A percentile compares a stretch with the other conserved stretches of the same genome.
Conservation (phyloP, 176 grass and related monocot species). For the Pharus latifolius region DNA sequence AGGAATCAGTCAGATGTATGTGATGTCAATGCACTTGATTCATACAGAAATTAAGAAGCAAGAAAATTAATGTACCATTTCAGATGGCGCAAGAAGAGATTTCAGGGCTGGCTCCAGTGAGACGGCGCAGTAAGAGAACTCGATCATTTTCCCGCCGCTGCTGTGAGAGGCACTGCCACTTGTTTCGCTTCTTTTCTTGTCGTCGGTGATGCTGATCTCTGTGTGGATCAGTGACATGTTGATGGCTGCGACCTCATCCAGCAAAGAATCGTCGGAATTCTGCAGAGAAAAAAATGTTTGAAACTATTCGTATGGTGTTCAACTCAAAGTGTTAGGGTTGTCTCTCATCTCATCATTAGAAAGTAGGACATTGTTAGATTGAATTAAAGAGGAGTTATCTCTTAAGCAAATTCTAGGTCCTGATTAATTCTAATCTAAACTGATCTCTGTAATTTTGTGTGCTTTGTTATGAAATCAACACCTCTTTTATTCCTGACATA, state of each 20-base stretch:
- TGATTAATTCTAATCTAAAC: no score
- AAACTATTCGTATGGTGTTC: no score
- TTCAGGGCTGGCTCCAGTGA: not conserved
- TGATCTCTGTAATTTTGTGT: no score
- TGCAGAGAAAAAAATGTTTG: not conserved
- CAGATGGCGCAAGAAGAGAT: not conserved
- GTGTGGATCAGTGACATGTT: slow-evolving; percentile 16
- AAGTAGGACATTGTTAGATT: no score
- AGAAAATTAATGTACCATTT: not conserved
- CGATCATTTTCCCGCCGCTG: not conserved
- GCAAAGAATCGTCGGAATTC: not conserved
- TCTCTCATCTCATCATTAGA: no score
- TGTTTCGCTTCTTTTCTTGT: not conserved
- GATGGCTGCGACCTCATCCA: slow-evolving; percentile 8
- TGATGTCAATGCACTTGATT: no score
- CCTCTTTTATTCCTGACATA: no score
- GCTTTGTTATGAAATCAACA: no score
- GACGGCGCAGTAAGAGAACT: not conserved
- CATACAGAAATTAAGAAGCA: no score
- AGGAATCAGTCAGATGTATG: not conserved
- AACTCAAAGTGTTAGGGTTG: no score
- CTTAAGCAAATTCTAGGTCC: no score
- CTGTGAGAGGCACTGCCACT: not conserved
- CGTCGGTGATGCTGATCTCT: not conserved
- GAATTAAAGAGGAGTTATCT: no score